These are phyloP conservation scores for Coemansia sp. DNA, from an alignment of 192 early-diverging fungal genomes.

Conservation along the genomic window DNA sequence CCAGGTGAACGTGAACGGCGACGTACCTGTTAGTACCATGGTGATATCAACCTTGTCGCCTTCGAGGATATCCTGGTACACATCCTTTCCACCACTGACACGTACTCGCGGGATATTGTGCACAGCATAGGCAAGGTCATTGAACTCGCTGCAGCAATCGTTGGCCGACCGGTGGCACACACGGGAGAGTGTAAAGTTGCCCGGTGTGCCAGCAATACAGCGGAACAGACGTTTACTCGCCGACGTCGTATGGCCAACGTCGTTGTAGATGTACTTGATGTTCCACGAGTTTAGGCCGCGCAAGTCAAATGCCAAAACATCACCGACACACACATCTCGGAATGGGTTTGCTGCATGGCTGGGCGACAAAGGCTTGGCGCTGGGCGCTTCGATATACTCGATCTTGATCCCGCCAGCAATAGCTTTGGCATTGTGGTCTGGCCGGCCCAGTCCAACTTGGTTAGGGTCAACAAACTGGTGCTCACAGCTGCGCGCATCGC, in stretches of 20 bases:
- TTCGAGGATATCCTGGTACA: constrained; percentile 61
- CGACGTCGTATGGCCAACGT: constrained; percentile 7
- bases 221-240: constrained; percentile 54
- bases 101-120: constrained; percentile 55
- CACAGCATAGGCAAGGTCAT: constrained; percentile 47
- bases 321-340: constrained; percentile 57
- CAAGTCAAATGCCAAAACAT: constrained; percentile 59
- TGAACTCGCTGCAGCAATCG: constrained; percentile 55
- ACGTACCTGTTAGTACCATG: constrained; percentile 56
- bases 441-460: constrained; percentile 14
- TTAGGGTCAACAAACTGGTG: constrained; percentile 23
- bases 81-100: constrained; percentile 58
- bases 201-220: constrained; percentile 53
- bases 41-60: constrained; percentile 52
- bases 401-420: constrained; percentile 44
- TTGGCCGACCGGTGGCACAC: constrained; percentile 57
- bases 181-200: constrained; percentile 50
- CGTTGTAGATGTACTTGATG: constrained; percentile 50
- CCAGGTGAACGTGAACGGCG: constrained; percentile 68
- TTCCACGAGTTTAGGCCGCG: constrained; percentile 63
- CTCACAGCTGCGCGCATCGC: constrained; percentile 45
- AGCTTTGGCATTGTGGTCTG: constrained; percentile 5
- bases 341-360: constrained; percentile 25
- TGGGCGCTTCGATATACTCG: constrained; percentile 48
- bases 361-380: constrained; percentile 27